These are phyloP conservation scores for Leccinum uliginosum DNA, from an alignment of 768 basidiomycete species.

Conservation along the genomic window DNA sequence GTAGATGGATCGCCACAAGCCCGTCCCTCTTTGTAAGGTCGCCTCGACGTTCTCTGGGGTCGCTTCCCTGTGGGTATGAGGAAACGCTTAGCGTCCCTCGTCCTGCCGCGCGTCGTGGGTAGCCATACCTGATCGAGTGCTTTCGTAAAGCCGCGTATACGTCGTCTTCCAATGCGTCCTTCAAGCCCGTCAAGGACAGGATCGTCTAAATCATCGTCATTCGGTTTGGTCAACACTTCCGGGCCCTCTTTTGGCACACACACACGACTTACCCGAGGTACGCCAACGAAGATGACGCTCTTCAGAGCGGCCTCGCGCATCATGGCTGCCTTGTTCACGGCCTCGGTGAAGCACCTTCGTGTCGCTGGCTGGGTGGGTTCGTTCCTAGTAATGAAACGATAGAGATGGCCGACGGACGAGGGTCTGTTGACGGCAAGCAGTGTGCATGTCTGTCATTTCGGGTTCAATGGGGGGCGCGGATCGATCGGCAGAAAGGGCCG, in stretches of 20 bases:
- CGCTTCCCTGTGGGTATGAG: conserved; percentile 43
- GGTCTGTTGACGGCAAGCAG: conserved; percentile 81
- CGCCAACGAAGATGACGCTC: conserved; percentile 84
- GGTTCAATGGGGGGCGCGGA: conserved; percentile 23
- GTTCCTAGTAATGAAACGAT: conserved; percentile 66
- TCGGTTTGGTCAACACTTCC: conserved; percentile 6
- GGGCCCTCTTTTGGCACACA: not conserved
- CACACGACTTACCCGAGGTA: conserved; percentile 62
- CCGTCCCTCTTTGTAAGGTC: conserved; percentile 62
- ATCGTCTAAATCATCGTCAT: conserved; percentile 55
- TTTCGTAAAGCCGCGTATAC: conserved; percentile 70
- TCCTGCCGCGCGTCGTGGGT: conserved; percentile 8
- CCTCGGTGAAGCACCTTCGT: conserved; percentile 45
- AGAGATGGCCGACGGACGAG: conserved; percentile 72
- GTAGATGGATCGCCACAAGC: conserved; percentile 85
- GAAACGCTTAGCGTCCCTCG: conserved; percentile 21
- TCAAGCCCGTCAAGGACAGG: conserved; percentile 71
- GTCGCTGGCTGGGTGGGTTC: conserved; percentile 37
- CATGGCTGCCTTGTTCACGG: conserved; percentile 70
- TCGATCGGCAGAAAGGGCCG: conserved; percentile 9
- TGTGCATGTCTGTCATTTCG: conserved; percentile 65
- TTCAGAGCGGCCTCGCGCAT: conserved; percentile 90
- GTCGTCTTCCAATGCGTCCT: conserved; percentile 75
- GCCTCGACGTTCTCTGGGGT: conserved; percentile 63
- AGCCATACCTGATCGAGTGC: conserved; percentile 53